Conservation (phyloP, 139 green algal genomes). For the Diplosphaera chodatii region DNA sequence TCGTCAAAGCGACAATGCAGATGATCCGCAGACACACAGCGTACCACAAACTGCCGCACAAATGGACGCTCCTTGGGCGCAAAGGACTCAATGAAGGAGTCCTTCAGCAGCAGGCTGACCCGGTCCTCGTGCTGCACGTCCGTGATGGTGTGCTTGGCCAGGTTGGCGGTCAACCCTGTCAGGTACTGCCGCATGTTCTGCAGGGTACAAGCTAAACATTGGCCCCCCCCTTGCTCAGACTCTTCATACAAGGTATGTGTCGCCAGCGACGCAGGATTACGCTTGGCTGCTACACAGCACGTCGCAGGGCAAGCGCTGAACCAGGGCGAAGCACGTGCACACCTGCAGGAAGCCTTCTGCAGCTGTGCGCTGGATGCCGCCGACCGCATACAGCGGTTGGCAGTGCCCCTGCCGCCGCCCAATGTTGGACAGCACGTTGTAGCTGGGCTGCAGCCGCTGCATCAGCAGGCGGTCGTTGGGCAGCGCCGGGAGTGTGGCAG, state of each 20-base stretch:
- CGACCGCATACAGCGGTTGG: slow-evolving; percentile 35
- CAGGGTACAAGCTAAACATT: no score
- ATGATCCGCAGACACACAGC: no score
- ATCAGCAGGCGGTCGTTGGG: slow-evolving; percentile 40
- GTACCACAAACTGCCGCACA: slow-evolving; percentile 59
- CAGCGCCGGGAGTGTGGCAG: slow-evolving; percentile 39
- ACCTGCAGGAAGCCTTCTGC: slow-evolving; percentile 29
- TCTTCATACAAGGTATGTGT: no score
- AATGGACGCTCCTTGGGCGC: slow-evolving; percentile 59
- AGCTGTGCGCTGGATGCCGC: slow-evolving; percentile 25
- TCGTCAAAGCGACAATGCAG: no score
- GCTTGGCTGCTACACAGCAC: no score
- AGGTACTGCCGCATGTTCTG: slow-evolving; percentile 46
- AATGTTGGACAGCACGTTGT: slow-evolving; percentile 41
- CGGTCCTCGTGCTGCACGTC: slow-evolving; percentile 55
- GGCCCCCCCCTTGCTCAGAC: no score
- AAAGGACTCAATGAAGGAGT: slow-evolving; percentile 69
- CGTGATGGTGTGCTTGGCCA: slow-evolving; percentile 77
- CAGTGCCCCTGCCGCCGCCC: background rate
- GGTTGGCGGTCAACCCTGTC: slow-evolving; percentile 47
- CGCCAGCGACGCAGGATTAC: no score
- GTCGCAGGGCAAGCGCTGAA: no score
- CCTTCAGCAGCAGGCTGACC: slow-evolving; percentile 58
- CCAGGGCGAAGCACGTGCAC: no score
- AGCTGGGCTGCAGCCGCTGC: slow-evolving; percentile 41